These are phyloP conservation scores for Trifolium dubium DNA, from an alignment of 306 rosid species.

Conservation along the genomic window DNA sequence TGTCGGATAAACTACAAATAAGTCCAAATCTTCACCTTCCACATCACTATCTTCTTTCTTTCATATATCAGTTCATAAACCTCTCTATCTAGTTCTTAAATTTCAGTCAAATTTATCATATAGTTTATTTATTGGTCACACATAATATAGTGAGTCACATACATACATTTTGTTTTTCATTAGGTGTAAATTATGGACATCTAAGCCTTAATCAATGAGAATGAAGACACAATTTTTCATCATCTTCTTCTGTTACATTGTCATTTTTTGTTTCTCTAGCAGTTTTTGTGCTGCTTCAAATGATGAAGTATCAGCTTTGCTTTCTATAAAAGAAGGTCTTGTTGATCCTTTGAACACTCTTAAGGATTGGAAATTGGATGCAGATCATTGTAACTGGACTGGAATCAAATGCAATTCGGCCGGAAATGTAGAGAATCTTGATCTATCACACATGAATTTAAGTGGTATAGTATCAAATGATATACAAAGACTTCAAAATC, in stretches of 20 bases:
- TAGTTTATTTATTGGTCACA: too few relatives aligned
- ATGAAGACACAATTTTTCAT: too few relatives aligned
- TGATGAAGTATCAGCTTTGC: conserved; percentile 69
- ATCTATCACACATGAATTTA: conserved; percentile 87
- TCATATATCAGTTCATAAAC: too few relatives aligned
- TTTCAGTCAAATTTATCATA: too few relatives aligned
- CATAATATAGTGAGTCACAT: too few relatives aligned
- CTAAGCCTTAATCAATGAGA: too few relatives aligned
- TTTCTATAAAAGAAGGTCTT: conserved; percentile 71
- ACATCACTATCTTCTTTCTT: conserved; percentile 57
- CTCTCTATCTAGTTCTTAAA: too few relatives aligned
- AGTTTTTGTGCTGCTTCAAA: conserved; percentile 45
- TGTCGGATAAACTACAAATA: conserved; percentile 83
- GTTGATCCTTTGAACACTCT: conserved; percentile 68
- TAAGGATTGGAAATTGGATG: conserved; percentile 63
- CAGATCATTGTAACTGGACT: conserved; percentile 73
- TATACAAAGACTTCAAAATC: conserved; percentile 56
- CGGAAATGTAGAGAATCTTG: conserved; percentile 68
- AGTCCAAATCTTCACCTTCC: conserved; percentile 64
- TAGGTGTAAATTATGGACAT: too few relatives aligned
- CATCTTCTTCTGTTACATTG: too few relatives aligned
- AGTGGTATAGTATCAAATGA: conserved; percentile 70
- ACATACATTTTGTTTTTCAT: too few relatives aligned
- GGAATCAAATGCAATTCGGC: conserved; percentile 73
- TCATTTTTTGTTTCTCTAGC: conserved; percentile 15